Evolutionary conservation across 805 yeast genomes (phyloP), one percentile per base, ranked within the genome.

Genomic region (Lachancea dasiensis): DNA sequence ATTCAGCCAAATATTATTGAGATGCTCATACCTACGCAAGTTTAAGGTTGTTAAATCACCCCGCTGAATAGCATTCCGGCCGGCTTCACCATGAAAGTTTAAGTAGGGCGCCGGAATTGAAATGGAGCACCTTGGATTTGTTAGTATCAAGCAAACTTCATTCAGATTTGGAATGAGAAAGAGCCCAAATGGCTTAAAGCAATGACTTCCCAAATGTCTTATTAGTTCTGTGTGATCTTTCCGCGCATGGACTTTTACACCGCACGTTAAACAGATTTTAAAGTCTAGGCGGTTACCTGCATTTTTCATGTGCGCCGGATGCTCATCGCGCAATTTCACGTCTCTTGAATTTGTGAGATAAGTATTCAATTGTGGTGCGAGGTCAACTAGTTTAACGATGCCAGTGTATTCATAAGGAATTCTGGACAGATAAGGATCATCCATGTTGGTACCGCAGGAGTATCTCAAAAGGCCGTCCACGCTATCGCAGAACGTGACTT

Each of bases 31-130:
- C 38, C 94, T 68, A 17, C 62, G 64, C 13, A 61, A 45, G 49
- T 72, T 73, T 40, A 83, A 63, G 0, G 64, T 64, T 0, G 85
- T 85, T 22, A 68, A 50, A 38, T 70, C 74, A 31, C 79, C 82
- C 13, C 75, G 72, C 10, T 71, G 69, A 43, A 68, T 63, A 3
- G 77, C 67, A 14, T 72, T 71, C 7, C 67, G 64, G 22, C 82
- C 82, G 3, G 80, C 72, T 55, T 84, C 92, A 16, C 94, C 94
- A 57, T 82, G 87, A 4, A 68, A 65, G 38, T 85, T 81, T 52
- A 84, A 61, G 52, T 81, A 84, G 10, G 90, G 92, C 0, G 85
- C 82, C 39, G 73, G 73, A 45, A 73, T 66, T 23, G 42, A 50
- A 6, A 58, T 52, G 9, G 47, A 47, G 3, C 60, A 58, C 6